Conservation (phyloP, 192 early-diverging fungal genomes). For the Linnemannia hyalina region DNA sequence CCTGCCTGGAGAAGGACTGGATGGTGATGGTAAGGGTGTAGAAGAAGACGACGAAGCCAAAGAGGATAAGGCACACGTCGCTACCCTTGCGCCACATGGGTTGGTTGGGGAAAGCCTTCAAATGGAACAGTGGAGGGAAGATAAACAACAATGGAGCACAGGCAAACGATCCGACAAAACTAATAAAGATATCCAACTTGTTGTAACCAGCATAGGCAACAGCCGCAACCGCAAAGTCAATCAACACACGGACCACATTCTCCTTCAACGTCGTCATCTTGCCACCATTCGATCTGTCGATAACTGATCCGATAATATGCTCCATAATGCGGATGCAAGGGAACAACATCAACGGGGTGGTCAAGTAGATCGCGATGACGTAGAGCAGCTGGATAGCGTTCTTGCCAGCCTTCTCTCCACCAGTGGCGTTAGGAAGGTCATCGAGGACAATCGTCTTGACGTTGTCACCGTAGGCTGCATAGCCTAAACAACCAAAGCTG, state of each 20-base stretch:
- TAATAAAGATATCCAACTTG: constrained; percentile 90
- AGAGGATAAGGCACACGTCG: constrained; percentile 72
- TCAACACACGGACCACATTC: constrained; percentile 78
- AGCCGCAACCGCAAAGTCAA: constrained; percentile 73
- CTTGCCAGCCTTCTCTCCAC: constrained; percentile 65
- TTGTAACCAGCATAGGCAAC: constrained; percentile 82
- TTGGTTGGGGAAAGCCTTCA: constrained; percentile 63
- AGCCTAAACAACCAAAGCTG: constrained; percentile 80
- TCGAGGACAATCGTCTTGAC: constrained; percentile 89
- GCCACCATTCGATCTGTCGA: constrained; percentile 55
- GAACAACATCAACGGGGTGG: constrained; percentile 88
- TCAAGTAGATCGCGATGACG: constrained; percentile 89
- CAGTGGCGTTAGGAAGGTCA: constrained; percentile 73
- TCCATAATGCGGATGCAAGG: constrained; percentile 93
- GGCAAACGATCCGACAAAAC: constrained; percentile 88
- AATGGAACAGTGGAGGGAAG: constrained; percentile 90
- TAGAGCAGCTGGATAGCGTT: constrained; percentile 86
- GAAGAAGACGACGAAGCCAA: constrained; percentile 69
- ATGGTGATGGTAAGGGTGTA: constrained; percentile 82
- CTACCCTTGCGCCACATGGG: constrained; percentile 59
- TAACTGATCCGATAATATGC: constrained; percentile 67
- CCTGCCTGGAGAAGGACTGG: constrained; percentile 28
- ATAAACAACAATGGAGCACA: constrained; percentile 84
- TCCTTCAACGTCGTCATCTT: constrained; percentile 78
- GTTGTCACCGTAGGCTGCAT: constrained; percentile 83